Conservation (phyloP, 331 rosid species). For the Prunus yedoensis region DNA sequence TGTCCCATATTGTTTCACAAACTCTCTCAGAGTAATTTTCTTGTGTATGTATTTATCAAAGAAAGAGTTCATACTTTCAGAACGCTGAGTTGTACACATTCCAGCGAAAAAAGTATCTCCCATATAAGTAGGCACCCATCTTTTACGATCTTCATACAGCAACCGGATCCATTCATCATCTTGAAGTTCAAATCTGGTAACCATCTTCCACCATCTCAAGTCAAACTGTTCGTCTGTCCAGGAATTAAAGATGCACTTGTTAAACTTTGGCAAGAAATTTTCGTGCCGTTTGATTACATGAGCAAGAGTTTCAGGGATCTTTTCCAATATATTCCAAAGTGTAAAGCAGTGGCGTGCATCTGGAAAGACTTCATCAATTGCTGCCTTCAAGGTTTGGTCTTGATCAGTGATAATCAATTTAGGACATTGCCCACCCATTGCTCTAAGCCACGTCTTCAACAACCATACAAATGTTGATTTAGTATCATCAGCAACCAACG, state of each 20-base stretch:
- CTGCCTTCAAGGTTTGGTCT: slow-evolving; percentile 40
- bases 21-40: slow-evolving; percentile 52
- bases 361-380: slow-evolving; percentile 50
- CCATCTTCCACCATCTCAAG: slow-evolving; percentile 54
- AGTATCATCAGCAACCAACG: slow-evolving; percentile 45
- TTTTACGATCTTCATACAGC: slow-evolving; percentile 44
- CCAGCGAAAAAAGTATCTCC: slow-evolving; percentile 51
- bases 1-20: slow-evolving; percentile 46
- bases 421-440: slow-evolving; percentile 53
- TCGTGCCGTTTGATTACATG: slow-evolving; percentile 41
- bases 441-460: slow-evolving; percentile 57
- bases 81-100: slow-evolving; percentile 47
- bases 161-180: slow-evolving; percentile 41
- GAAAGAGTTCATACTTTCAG: slow-evolving; percentile 54
- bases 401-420: slow-evolving; percentile 49
- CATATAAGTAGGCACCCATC: slow-evolving; percentile 51
- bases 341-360: slow-evolving; percentile 49
- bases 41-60: slow-evolving; percentile 51
- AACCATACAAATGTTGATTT: slow-evolving; percentile 51
- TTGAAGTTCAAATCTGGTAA: slow-evolving; percentile 50
- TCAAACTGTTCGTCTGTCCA: slow-evolving; percentile 49
- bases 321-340: slow-evolving; percentile 48
- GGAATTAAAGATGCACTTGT: slow-evolving; percentile 47
- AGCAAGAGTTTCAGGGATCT: slow-evolving; percentile 49
- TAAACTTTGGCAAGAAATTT: slow-evolving; percentile 39